Conservation (phyloP, 1,139 yeast species). For the Protomyces inouyei region DNA sequence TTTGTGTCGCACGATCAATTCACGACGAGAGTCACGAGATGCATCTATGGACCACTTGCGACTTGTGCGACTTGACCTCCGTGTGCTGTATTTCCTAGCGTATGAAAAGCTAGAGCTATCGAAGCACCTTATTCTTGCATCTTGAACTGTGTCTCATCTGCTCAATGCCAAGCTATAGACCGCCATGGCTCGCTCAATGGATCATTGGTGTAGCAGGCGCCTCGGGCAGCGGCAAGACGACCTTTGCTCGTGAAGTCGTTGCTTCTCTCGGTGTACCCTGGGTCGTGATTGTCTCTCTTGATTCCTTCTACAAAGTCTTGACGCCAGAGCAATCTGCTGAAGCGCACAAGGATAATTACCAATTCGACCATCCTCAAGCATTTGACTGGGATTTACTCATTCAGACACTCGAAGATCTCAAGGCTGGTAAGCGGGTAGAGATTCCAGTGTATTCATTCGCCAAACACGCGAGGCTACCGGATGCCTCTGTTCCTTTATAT, state of each 20-base stretch:
- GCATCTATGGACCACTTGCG: too few species aligned
- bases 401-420: conserved; percentile 59
- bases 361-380: conserved; percentile 81
- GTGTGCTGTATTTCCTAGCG: too few species aligned
- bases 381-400: conserved; percentile 61
- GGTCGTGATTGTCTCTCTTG: conserved; percentile 88
- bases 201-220: conserved; percentile 93
- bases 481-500: conserved; percentile 62
- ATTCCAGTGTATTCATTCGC: conserved; percentile 85
- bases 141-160: too few species aligned
- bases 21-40: too few species aligned
- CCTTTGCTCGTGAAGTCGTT: conserved; percentile 79
- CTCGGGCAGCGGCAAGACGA: conserved; percentile 93
- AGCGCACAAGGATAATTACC: conserved; percentile 68
- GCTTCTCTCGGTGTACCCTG: conserved; percentile 75
- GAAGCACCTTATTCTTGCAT: too few species aligned
- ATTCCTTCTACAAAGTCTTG: conserved; percentile 80
- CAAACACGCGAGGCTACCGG: conserved; percentile 55
- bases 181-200: conserved; percentile 96
- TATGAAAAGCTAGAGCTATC: too few species aligned
- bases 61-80: too few species aligned
- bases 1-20: not conserved
- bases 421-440: conserved; percentile 52
- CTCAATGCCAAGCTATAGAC: conserved; percentile 38
- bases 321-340: conserved; percentile 52